phyloP scores from a whole-genome alignment of 2,329 filamentous ascomycete genomes.

The Epichloe typhina region DNA sequence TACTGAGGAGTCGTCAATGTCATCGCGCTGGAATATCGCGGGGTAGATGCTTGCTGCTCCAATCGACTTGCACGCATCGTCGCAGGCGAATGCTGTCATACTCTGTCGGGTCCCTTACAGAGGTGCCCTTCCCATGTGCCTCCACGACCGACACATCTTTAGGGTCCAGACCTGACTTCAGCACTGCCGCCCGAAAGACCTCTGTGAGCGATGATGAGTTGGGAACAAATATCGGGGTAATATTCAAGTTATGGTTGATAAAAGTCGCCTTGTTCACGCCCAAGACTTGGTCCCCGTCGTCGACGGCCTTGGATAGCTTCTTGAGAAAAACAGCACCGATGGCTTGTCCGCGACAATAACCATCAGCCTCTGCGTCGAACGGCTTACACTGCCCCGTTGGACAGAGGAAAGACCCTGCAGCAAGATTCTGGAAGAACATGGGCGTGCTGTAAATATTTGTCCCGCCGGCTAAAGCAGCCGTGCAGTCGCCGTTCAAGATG shows the following conservation, averaged over 20 bases:
- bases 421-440: slow-evolving; percentile 12
- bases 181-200: slow-evolving; percentile 56
- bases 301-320: slow-evolving; percentile 60
- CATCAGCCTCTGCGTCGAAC: slow-evolving; percentile 42
- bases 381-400: slow-evolving; percentile 5
- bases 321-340: slow-evolving; percentile 66
- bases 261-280: slow-evolving; percentile 61
- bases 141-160: slow-evolving; percentile 70
- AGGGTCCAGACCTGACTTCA: slow-evolving; percentile 59
- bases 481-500: slow-evolving; percentile 31
- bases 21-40: slow-evolving; percentile 15
- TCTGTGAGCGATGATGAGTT: slow-evolving; percentile 63
- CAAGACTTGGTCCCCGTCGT: slow-evolving; percentile 62
- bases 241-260: slow-evolving; percentile 71
- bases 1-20: slow-evolving; percentile 12
- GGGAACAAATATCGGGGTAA: slow-evolving; percentile 73
- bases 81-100: slow-evolving; percentile 51
- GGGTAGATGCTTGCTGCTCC: slow-evolving; percentile 18
- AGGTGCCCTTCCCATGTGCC: slow-evolving; percentile 80
- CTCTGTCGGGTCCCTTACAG: slow-evolving; percentile 70
- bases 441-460: slow-evolving; percentile 33
- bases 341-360: slow-evolving; percentile 69
- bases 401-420: slow-evolving; percentile 28
- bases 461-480: slow-evolving; percentile 51
- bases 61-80: neutral